phyloP scores from a whole-genome alignment of 2,329 filamentous ascomycete species.

The Neofusicoccum sp. region DNA sequence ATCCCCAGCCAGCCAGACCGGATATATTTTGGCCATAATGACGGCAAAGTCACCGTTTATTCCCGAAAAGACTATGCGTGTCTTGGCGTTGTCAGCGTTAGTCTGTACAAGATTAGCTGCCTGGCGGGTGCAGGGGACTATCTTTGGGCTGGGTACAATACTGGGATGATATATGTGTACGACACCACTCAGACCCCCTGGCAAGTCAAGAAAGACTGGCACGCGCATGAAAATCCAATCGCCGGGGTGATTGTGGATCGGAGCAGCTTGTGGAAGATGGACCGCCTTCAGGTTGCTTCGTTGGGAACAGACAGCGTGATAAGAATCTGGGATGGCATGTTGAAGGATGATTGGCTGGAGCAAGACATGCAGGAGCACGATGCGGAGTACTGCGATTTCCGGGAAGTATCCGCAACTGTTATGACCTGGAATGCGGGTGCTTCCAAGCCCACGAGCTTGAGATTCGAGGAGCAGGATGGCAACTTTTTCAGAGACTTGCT shows the following conservation, averaged over 20 bases:
- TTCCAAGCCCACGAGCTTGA: conserved; percentile 81
- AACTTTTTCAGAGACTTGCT: conserved; percentile 80
- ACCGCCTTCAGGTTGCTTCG: conserved; percentile 79
- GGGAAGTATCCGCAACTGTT: conserved; percentile 74
- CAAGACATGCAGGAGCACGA: conserved; percentile 81
- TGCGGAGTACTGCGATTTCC: conserved; percentile 78
- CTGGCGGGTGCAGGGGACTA: conserved; percentile 76
- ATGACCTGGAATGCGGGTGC: conserved; percentile 98
- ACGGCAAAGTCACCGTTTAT: conserved; percentile 95
- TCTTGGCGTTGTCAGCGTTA: conserved; percentile 78
- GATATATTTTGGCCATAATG: conserved; percentile 86
- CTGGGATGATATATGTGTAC: conserved; percentile 89
- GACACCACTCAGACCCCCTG: conserved; percentile 81
- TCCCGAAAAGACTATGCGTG: conserved; percentile 74
- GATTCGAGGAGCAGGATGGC: conserved; percentile 67
- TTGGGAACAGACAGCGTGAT: conserved; percentile 84
- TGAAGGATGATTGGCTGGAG: conserved; percentile 95
- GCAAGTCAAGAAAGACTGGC: conserved; percentile 92
- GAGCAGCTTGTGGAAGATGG: conserved; percentile 80
- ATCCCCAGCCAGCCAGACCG: conserved; percentile 72
- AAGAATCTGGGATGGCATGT: conserved; percentile 84
- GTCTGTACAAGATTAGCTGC: conserved; percentile 91
- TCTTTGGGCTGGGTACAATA: conserved; percentile 93
- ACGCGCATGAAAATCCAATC: conserved; percentile 81
- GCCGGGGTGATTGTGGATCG: conserved; percentile 73